These are phyloP conservation scores for Tetradesmus obliquus DNA, from an alignment of 139 green algal genomes.

Conservation along the genomic window DNA sequence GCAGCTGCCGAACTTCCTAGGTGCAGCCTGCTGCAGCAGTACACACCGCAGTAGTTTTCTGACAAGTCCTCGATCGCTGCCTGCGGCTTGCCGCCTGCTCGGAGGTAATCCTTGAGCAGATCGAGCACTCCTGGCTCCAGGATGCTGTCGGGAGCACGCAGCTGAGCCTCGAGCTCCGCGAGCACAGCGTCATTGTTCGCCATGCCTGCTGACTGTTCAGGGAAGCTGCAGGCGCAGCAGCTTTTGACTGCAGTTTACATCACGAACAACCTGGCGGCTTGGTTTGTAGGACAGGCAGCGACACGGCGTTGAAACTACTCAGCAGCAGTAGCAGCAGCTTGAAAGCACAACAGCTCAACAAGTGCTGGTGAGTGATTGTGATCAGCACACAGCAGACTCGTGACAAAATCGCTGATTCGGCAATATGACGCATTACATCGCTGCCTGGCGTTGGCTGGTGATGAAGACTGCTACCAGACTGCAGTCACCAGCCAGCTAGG, in stretches of 20 bases:
- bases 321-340: not conserved
- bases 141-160: slow-evolving; percentile 35
- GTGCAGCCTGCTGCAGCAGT: not conserved
- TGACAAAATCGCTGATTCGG: too few relatives aligned
- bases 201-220: not conserved
- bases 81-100: slow-evolving; percentile 29
- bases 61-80: slow-evolving; percentile 37
- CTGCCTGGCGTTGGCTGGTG: too few relatives aligned
- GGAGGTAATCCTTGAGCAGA: slow-evolving; percentile 18
- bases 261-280: too few relatives aligned
- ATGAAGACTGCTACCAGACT: too few relatives aligned
- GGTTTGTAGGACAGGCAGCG: not conserved
- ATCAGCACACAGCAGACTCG: too few relatives aligned
- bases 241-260: too few relatives aligned
- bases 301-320: not conserved
- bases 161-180: slow-evolving; percentile 24
- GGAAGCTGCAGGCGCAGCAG: not conserved
- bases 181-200: slow-evolving; percentile 19
- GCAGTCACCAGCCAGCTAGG: not conserved
- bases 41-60: slow-evolving; percentile 39
- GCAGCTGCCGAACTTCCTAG: not conserved
- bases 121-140: slow-evolving; percentile 36
- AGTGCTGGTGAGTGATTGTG: too few relatives aligned
- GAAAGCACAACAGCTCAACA: not conserved
- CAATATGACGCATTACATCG: too few relatives aligned